Evolutionary conservation across 2,329 filamentous ascomycete species (phyloP).

Genomic region (Epichloe sibirici): DNA sequence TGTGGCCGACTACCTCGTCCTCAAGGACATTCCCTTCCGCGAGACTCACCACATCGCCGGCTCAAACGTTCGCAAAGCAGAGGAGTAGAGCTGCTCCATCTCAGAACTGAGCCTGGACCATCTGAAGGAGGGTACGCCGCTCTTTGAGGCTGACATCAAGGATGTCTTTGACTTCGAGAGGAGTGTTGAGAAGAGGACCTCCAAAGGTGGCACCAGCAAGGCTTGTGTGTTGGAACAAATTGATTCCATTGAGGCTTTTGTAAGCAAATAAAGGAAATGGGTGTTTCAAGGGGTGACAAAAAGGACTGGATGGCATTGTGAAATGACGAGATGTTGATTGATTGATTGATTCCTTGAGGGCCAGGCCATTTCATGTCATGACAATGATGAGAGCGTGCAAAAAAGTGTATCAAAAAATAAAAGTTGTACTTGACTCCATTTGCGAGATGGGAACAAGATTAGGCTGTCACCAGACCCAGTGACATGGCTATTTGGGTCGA

Average conservation of each 20-base stretch:
- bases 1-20: conserved; percentile 8
- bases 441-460: no score
- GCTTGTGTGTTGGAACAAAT: conserved; percentile 5
- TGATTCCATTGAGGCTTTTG: not conserved
- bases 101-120: conserved; percentile 2
- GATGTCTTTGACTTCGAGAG: conserved; percentile 8
- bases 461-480: no score
- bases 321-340: no score
- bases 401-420: no score
- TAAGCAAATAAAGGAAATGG: not conserved
- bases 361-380: no score
- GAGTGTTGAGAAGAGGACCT: conserved; percentile 6
- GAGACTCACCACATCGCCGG: conserved; percentile 9
- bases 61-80: conserved; percentile 4
- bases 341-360: no score
- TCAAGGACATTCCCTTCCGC: conserved; percentile 7
- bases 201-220: conserved; percentile 6
- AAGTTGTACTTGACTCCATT: no score
- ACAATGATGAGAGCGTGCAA: no score
- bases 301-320: no score
- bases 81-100: conserved; percentile 5
- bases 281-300: no score
- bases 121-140: conserved; percentile 4
- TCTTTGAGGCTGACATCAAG: conserved; percentile 5
- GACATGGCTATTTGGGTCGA: no score